Evolutionary conservation across 768 basidiomycete genomes (phyloP), one percentile per base, ranked within the genome.

Genomic region (Serendipita sp.): DNA sequence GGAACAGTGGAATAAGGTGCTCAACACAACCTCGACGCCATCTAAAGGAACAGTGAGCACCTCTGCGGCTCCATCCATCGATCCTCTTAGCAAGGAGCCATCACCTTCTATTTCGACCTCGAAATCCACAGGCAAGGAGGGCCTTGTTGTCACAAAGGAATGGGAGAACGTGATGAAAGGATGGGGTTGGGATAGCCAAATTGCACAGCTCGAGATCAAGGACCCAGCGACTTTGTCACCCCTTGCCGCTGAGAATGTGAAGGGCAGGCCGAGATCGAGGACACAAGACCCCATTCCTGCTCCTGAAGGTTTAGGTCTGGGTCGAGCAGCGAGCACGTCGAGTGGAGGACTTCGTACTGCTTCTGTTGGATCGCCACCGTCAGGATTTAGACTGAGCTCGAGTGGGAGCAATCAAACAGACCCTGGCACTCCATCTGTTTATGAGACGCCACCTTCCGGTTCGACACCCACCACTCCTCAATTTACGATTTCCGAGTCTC

Each of bases 121-220:
- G 11, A 42, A n/a, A n/a, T n/a, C n/a, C n/a, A n/a, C n/a, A n/a
- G n/a, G 20, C 13, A 42, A 42, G 42, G 42, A 42, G 42, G 20
- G 42, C 42, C 20, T 42, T 11, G 11, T 20, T 28, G 26, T 48
- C n/a, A 20, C 45, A 48, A 48, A 48, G n/a, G 72, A 72, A 26
- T 79, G 77, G 78, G 78, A 76, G 53, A 73, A 75, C 17, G 74
- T 80, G 3, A 71, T 87, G 38, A 77, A 58, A 76, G 69, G 84
- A 83, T 38, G 34, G 90, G 65, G 74, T 90, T 42, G 79, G 90
- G 65, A 74, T 90, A 56, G 38, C 14, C 33, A 62, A 31, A 26
- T 58, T 22, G 53, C 53, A n/a, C 17, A 4, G 4, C 31, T 58
- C 22, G 53, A 58, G 17, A 58, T 58, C 53, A 26, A 34, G 24